These are phyloP conservation scores for Wickerhamiella sergipiensis DNA, from an alignment of 805 yeast genomes.

Conservation along the genomic window DNA sequence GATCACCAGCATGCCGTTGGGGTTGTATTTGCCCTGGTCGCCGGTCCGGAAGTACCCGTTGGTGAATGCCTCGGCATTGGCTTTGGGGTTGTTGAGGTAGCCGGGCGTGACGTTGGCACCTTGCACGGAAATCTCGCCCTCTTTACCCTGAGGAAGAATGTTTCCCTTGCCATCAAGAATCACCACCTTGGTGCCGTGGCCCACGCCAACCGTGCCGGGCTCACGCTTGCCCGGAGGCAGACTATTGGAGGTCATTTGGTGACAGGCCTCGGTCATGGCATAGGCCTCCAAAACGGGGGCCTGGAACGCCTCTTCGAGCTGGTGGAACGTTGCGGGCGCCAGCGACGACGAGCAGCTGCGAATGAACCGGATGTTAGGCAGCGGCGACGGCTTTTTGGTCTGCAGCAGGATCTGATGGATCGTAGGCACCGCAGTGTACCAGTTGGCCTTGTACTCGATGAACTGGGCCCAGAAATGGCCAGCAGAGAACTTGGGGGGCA, in stretches of 20 bases:
- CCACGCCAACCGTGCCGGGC: conserved; percentile 63
- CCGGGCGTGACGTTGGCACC: conserved; percentile 63
- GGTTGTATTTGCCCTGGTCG: conserved; percentile 54
- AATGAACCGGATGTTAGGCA: conserved; percentile 49
- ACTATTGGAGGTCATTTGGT: conserved; percentile 62
- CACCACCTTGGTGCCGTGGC: conserved; percentile 52
- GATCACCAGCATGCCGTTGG: conserved; percentile 43
- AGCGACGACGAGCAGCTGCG: conserved; percentile 61
- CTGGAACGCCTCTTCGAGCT: conserved; percentile 41
- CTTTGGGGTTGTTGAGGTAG: conserved; percentile 57
- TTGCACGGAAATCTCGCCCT: conserved; percentile 57
- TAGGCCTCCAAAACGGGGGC: conserved; percentile 68
- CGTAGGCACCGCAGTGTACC: conserved; percentile 73
- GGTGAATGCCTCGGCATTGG: conserved; percentile 55
- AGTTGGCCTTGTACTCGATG: conserved; percentile 35
- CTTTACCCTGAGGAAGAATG: conserved; percentile 34
- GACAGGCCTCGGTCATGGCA: conserved; percentile 75
- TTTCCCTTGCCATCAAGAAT: conserved; percentile 40
- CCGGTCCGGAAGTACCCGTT: conserved; percentile 63
- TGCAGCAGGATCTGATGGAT: conserved; percentile 54
- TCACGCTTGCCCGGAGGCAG: conserved; percentile 50
- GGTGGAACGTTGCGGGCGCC: conserved; percentile 49
- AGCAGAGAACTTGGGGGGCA: conserved; percentile 53
- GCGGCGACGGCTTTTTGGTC: conserved; percentile 33
- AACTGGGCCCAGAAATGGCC: conserved; percentile 47